These are phyloP conservation scores for Neurospora intermedia DNA, from an alignment of 495 filamentous ascomycete genomes.

Conservation along the genomic window DNA sequence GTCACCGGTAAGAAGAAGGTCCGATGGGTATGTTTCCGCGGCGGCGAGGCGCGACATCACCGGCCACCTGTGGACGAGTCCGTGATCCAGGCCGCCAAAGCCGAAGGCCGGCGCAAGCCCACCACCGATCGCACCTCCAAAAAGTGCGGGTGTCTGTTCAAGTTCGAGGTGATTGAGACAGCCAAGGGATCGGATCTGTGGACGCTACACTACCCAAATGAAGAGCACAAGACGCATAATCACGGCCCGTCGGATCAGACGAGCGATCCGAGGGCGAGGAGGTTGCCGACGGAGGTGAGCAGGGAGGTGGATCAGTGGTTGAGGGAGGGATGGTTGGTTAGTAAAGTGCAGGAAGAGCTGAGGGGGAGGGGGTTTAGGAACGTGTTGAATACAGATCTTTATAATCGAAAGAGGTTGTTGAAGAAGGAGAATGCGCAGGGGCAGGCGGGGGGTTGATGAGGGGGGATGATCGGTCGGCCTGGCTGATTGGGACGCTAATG, in stretches of 20 bases:
- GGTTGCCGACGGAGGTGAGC: conserved; percentile 18
- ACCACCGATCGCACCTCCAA: conserved; percentile 26
- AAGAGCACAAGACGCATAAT: conserved; percentile 28
- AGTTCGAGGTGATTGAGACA: conserved; percentile 28
- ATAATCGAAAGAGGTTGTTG: conserved; percentile 25
- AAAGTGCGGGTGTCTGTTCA: conserved; percentile 28
- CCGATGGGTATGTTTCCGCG: conserved; percentile 28
- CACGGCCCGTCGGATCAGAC: conserved; percentile 24
- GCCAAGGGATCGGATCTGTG: conserved; percentile 21
- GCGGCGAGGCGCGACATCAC: conserved; percentile 26
- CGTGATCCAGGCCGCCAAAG: conserved; percentile 18
- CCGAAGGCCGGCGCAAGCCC: conserved; percentile 23
- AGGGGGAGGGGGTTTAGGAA: conserved; percentile 20
- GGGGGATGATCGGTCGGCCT: background rate
- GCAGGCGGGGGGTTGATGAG: background rate
- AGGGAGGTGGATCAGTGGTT: conserved; percentile 25
- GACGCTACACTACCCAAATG: conserved; percentile 27
- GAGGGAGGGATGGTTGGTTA: conserved; percentile 23
- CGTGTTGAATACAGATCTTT: conserved; percentile 27
- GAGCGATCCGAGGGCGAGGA: conserved; percentile 22
- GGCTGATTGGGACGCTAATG: background rate
- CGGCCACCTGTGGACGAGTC: conserved; percentile 20
- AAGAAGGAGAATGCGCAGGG: conserved; percentile 17
- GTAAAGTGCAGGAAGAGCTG: conserved; percentile 28
- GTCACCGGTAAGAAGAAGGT: conserved; percentile 26